These are phyloP conservation scores for Curvularia lunata DNA, from an alignment of 2,329 filamentous ascomycete genomes.

Conservation along the genomic window DNA sequence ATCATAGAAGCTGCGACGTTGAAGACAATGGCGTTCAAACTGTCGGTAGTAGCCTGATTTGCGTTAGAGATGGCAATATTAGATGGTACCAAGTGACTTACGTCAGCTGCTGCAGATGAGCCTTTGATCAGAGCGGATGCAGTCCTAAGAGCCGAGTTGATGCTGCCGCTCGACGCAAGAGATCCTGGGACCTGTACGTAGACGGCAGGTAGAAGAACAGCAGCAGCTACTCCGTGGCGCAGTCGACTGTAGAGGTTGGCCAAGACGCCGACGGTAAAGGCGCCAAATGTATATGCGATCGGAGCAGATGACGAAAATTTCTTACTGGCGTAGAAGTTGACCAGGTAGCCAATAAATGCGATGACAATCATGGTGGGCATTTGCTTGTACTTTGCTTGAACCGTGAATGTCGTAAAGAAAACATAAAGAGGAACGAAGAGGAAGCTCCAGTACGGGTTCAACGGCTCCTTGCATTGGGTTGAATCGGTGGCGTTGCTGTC, in stretches of 20 bases:
- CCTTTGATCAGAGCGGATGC: slow-evolving; percentile 37
- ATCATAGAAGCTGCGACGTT: slow-evolving; percentile 57
- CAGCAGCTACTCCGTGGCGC: slow-evolving; percentile 57
- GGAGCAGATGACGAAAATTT: slow-evolving; percentile 73
- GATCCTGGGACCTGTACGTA: slow-evolving; percentile 45
- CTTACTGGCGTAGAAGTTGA: slow-evolving; percentile 75
- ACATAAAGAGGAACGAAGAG: slow-evolving; percentile 77
- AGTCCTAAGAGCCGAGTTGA: slow-evolving; percentile 38
- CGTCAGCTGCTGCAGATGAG: slow-evolving; percentile 21
- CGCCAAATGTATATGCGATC: slow-evolving; percentile 77
- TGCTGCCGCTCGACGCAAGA: slow-evolving; percentile 40
- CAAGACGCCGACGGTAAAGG: slow-evolving; percentile 75
- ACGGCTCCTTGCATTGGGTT: slow-evolving; percentile 52
- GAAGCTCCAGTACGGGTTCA: slow-evolving; percentile 65
- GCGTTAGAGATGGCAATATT: slow-evolving; percentile 7
- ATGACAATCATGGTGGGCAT: slow-evolving; percentile 77
- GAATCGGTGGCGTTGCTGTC: slow-evolving; percentile 53
- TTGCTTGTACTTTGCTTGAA: slow-evolving; percentile 81
- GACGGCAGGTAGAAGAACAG: slow-evolving; percentile 41
- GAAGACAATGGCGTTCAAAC: slow-evolving; percentile 43
- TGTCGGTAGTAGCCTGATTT: slow-evolving; percentile 26
- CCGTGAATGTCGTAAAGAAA: slow-evolving; percentile 73
- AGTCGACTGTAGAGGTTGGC: slow-evolving; percentile 78
- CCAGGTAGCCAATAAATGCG: slow-evolving; percentile 72
- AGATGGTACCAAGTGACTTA: slow-evolving; percentile 17